phyloP scores from a whole-genome alignment of 106 monocot species.

The Allium fistulosum region DNA sequence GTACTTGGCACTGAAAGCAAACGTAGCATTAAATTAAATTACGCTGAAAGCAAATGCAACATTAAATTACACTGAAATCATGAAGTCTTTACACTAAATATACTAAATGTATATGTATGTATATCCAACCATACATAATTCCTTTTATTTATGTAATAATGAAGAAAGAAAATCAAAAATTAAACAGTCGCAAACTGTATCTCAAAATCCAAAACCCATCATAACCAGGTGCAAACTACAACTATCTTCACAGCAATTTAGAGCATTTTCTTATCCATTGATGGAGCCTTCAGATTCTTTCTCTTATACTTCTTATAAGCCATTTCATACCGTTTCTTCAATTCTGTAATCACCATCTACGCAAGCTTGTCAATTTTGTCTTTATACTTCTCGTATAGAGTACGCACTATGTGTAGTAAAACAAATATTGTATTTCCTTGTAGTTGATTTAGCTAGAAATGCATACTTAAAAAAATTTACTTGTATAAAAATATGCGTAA shows the following conservation, averaged over 20 bases:
- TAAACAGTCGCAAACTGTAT: too few relatives aligned
- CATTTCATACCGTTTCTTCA: conserved; percentile 15
- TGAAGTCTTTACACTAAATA: too few relatives aligned
- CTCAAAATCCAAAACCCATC: too few relatives aligned
- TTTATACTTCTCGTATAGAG: conserved; percentile 17
- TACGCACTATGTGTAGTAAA: conserved; percentile 12
- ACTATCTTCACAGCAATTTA: neutral
- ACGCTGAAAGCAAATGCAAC: too few relatives aligned
- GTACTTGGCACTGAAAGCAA: too few relatives aligned
- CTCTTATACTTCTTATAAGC: conserved; percentile 8
- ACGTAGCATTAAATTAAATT: too few relatives aligned
- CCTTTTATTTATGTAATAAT: too few relatives aligned
- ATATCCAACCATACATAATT: too few relatives aligned
- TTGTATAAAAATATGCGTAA: neutral
- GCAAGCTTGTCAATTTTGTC: conserved; percentile 11
- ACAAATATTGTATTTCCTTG: conserved; percentile 7
- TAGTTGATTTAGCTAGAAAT: neutral
- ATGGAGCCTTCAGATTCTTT: conserved; percentile 7
- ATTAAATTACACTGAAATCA: too few relatives aligned
- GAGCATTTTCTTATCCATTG: conserved; percentile 2
- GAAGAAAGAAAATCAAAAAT: too few relatives aligned
- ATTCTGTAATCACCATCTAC: conserved; percentile 11
- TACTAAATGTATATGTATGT: too few relatives aligned
- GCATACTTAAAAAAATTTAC: neutral
- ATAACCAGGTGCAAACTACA: too few relatives aligned